Conservation (phyloP, 306 rosid genomes). For the Sindora glabra region DNA sequence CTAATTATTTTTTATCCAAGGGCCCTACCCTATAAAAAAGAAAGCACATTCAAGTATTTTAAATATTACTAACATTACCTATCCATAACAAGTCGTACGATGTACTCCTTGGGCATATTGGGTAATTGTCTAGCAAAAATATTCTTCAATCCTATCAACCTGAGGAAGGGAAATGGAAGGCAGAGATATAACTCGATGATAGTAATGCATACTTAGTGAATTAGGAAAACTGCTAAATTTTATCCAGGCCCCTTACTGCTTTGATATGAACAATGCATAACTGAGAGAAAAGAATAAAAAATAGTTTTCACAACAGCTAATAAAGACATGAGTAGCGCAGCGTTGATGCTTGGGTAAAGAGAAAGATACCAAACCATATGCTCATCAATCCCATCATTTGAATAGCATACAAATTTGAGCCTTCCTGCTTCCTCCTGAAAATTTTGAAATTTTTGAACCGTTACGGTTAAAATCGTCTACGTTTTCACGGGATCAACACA, state of each 20-base stretch:
- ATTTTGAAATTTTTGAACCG: background rate
- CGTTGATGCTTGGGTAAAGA: constrained; percentile 5
- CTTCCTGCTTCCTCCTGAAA: constrained; percentile 82
- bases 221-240: background rate
- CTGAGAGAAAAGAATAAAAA: background rate
- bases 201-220: background rate
- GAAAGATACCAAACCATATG: constrained; percentile 87
- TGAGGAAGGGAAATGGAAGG: constrained; percentile 23
- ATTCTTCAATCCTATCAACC: constrained; percentile 96
- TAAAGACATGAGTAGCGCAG: background rate
- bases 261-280: background rate
- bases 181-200: constrained; percentile 15
- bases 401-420: constrained; percentile 72
- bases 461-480: background rate
- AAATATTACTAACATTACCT: constrained; percentile 42
- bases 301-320: background rate
- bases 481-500: background rate
- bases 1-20: background rate
- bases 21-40: background rate
- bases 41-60: background rate
- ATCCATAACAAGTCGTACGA: constrained; percentile 97
- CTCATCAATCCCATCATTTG: constrained; percentile 77
- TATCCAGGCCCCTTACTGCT: background rate
- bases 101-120: constrained; percentile 99
- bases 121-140: constrained; percentile 93